Evolutionary conservation across 1,139 yeast genomes (phyloP), one percentile per base, ranked within the genome.

Genomic region (Candida albicans): DNA sequence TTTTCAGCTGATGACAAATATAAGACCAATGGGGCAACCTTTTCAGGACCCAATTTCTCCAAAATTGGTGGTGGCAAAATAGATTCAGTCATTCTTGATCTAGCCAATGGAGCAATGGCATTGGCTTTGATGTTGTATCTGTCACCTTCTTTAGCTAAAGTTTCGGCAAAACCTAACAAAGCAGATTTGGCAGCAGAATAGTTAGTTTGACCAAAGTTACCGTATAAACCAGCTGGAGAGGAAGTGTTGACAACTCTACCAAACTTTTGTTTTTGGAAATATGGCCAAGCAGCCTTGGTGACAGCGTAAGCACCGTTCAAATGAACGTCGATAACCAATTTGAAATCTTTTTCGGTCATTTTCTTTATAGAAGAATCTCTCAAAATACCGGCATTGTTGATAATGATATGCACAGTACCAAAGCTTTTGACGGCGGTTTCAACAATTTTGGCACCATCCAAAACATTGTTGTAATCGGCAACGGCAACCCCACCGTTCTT

Each of bases 131-230:
- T 91, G 68, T 90, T 90, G 72, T 87, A 82, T 63, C 78, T 88
- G 47, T 64, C 79, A 54, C 99, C 99, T 68, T 93, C 99, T 70
- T 89, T 90, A 34, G 98, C 96, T 57, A 91, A 78, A 27, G 98
- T 89, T 68, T 93, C 96, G 40, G 96, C 86, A 59, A 93, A 82
- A 15, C 97, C 97, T 48, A 91, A 87, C 46, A 90, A 74, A 24
- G 89, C 98, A 51, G 87, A 72, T 68, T 93, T 93, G 37, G 97
- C 98, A 35, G 96, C 95, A 2, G 96, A 83, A 70, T 93, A 93
- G 72, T 93, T 93, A 39, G 96, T 82, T 68, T 93, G 99, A 44
- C 99, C 99, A 68, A 90, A 93, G 72, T 90, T 90, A 54, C 99
- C 99, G 64, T 87, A 93, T 53, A 93, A 75, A 32, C 98, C 98